Conservation (phyloP, 176 grass and related monocot species). For the Saccharum officinarum region DNA sequence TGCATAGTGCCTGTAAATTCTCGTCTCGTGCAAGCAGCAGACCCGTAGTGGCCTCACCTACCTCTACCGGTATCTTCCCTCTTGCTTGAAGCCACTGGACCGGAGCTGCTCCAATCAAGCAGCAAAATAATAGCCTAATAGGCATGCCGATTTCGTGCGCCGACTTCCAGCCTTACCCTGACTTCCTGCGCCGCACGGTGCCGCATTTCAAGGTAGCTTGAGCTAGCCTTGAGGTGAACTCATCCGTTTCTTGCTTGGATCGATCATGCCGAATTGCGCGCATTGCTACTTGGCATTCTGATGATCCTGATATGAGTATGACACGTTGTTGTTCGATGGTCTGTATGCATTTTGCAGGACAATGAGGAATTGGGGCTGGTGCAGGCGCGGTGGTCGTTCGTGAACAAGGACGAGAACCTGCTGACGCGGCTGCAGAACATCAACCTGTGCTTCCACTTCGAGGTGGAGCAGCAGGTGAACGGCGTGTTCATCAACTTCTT, state of each 20-base stretch:
- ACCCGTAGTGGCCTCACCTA: background rate
- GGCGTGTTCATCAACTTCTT: slow-evolving; percentile 89
- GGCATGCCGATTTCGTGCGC: slow-evolving; percentile 21
- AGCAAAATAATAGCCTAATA: background rate
- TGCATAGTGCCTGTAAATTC: background rate
- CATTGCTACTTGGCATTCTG: no score
- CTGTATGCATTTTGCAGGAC: slow-evolving; percentile 15
- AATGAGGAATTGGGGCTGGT: slow-evolving; percentile 75
- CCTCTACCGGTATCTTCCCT: background rate
- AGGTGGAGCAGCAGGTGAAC: slow-evolving; percentile 98
- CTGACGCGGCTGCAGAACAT: slow-evolving; percentile 86
- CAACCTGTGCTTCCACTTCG: slow-evolving; percentile 95
- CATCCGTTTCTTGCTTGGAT: no score
- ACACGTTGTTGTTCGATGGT: no score
- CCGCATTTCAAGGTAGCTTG: slow-evolving; percentile 62
- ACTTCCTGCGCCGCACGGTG: slow-evolving; percentile 78
- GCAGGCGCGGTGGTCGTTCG: slow-evolving; percentile 90
- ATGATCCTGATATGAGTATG: no score
- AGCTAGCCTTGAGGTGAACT: no score
- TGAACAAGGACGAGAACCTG: slow-evolving; percentile 95
- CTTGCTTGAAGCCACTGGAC: slow-evolving; percentile 24
- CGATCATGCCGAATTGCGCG: no score
- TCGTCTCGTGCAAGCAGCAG: background rate
- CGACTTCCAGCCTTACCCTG: slow-evolving; percentile 85
- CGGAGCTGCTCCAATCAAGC: background rate